Evolutionary conservation across 2,329 filamentous ascomycete genomes (phyloP), one percentile per base, ranked within the genome.

Genomic region (Thyridium curvatum): DNA sequence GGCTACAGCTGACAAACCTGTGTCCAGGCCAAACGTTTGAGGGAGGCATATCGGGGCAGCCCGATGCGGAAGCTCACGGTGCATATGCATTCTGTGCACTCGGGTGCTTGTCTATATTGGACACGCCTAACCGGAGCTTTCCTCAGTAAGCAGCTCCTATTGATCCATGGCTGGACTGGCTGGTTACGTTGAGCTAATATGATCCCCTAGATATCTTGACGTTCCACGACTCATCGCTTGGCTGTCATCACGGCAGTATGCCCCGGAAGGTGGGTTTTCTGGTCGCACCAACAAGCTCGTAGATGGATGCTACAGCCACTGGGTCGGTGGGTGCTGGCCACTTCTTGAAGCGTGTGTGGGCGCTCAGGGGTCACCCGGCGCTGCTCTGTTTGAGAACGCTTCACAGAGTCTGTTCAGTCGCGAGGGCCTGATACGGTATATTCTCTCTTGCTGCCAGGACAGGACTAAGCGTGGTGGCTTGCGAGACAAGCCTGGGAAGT

Each of bases 241-340:
- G 89, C 77, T 98, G 30, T 91, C 88, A 8, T 81, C 86, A 33
- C 82, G 89, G 43, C 93, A 98, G 61, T 86, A 91, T 59, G 80
- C 82, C 21, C 93, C 91, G 4, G 93, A 97, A 60, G 90, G 90
- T 47, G 93, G 93, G 29, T 90, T 95, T 56, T 85, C 87, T 31
- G 93, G 93, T 44, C 84, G 93, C 50, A 95, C 91, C 18, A 97
- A 97, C 71, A 98, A 98, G 66, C 74, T 98, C 26, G 93, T 97
- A 26, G 93, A 98, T 61, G 93, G 91, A 34, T 98, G 93, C 66
- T 98, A 98, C 67, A 94, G 87, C 58, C 91, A 96, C 63, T 98
- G 93, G 93, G 84, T 95, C 28, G 93, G 93, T 39, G 86, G 85
- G 39, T 97, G 90, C 66, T 98, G 90, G 87, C 84, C 91, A 34